A percentile compares a stretch with the other conserved stretches of the same genome.
phyloP scores from a whole-genome alignment of 257 asterid species.

The Solanum pinnatisectum region DNA sequence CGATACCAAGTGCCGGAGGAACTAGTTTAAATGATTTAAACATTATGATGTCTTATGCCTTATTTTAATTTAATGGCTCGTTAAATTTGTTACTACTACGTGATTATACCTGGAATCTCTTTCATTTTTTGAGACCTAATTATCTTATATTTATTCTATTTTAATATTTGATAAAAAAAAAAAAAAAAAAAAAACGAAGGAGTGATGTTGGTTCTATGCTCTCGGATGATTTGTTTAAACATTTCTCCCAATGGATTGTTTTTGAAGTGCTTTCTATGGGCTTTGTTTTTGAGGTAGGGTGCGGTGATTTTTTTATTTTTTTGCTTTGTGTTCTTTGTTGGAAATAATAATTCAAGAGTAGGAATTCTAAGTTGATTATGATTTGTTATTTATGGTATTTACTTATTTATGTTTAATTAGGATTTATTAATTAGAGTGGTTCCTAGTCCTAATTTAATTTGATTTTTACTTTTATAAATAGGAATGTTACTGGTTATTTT shows the following conservation, averaged over 20 bases:
- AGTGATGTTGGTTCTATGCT: background rate
- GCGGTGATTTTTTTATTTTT: too few species aligned
- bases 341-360: too few species aligned
- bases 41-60: background rate
- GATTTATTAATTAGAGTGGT: too few species aligned
- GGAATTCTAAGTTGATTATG: too few species aligned
- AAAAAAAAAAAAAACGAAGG: background rate
- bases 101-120: background rate
- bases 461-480: too few species aligned
- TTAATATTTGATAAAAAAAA: background rate
- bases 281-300: too few species aligned
- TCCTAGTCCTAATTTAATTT: too few species aligned
- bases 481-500: too few species aligned
- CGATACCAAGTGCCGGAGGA: conserved; percentile 32
- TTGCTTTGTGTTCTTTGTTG: too few species aligned
- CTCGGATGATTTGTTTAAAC: background rate
- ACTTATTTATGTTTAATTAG: too few species aligned
- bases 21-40: background rate
- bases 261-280: background rate
- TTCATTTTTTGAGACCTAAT: background rate
- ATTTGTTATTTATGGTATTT: too few species aligned
- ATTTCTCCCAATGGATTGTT: background rate
- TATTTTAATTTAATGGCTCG: background rate
- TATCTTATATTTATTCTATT: background rate
- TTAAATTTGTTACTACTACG: background rate